Conservation (phyloP, 192 early-diverging fungal genomes). For the Cladochytrium replicatum region DNA sequence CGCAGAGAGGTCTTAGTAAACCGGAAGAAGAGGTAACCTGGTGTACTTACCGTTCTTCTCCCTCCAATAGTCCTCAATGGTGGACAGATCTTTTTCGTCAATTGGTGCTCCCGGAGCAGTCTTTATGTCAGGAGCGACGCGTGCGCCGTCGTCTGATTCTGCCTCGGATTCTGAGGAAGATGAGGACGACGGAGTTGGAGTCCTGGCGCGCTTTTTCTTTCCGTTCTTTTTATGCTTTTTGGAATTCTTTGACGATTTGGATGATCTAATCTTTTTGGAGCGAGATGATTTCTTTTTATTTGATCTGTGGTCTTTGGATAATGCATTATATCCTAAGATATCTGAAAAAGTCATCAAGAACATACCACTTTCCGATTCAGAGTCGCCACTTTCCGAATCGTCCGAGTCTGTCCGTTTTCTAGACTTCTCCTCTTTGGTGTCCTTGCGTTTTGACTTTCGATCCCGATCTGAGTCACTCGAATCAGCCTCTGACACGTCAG, state of each 20-base stretch:
- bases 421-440: constrained; percentile 1
- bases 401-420: not conserved
- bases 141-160: not conserved
- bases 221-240: constrained; percentile 3
- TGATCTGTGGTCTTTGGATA: not conserved
- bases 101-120: not conserved
- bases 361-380: not conserved
- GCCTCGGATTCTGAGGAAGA: constrained; percentile 4
- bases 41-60: constrained; percentile 15
- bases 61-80: constrained; percentile 26
- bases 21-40: not conserved
- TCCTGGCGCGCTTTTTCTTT: constrained; percentile 6
- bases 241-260: not conserved
- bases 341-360: too few relatives aligned
- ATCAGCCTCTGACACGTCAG: constrained; percentile 23
- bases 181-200: constrained; percentile 1
- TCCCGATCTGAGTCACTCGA: too few relatives aligned
- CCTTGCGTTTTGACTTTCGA: too few relatives aligned
- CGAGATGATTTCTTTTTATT: constrained; percentile 4
- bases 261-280: constrained; percentile 5
- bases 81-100: not conserved
- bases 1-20: not conserved
- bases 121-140: not conserved
- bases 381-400: not conserved
- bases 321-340: too few relatives aligned